Evolutionary conservation across 208 protist species (phyloP), one percentile per base, ranked within the genome.

Genomic region (Histomonas meleagridis): DNA sequence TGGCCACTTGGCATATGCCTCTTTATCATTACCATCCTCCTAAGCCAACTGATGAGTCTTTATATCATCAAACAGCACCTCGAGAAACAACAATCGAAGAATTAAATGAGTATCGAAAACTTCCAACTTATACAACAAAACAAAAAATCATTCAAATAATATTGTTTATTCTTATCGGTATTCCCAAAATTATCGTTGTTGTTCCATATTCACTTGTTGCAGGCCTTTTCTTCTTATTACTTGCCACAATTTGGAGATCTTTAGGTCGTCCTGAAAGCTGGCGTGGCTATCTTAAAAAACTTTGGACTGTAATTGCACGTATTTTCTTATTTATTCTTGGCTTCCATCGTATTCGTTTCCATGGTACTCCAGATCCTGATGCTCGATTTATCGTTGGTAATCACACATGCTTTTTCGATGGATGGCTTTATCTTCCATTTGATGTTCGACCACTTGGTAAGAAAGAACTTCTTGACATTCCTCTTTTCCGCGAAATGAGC

Each of bases 291-390:
- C 76, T 86, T 32, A 23, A 86, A 55, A 5, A 5, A 3, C 46
- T 51, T 26, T 86, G 46, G 43, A 18, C 76, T 46, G 23, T 18
- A n/a, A 86, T 86, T 28, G 40, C 76, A 1, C 23, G 76, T 38
- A 86, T 86, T n/a, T 38, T 86, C n/a, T 43, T 86, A 18, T 86
- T 86, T 48, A 51, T 86, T 38, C 16, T 86, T 12, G 76, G 76
- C 23, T 86, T 40, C 26, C 26, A 55, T 46, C 51, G 55, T n/a
- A 55, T 86, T 38, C 51, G 18, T 26, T 86, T 40, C 38, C 76
- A 86, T 55, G 76, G 76, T 49, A 14, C 51, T 38, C 0, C 55
- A 18, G 43, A 86, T 86, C 40, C 40, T 38, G 26, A 86, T 38
- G 76, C 76, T 5, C 26, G 76, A 57, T 86, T 86, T 55, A 51